These are phyloP conservation scores for Boechera stricta DNA, from an alignment of 345 rosid species.

Conservation along the genomic window DNA sequence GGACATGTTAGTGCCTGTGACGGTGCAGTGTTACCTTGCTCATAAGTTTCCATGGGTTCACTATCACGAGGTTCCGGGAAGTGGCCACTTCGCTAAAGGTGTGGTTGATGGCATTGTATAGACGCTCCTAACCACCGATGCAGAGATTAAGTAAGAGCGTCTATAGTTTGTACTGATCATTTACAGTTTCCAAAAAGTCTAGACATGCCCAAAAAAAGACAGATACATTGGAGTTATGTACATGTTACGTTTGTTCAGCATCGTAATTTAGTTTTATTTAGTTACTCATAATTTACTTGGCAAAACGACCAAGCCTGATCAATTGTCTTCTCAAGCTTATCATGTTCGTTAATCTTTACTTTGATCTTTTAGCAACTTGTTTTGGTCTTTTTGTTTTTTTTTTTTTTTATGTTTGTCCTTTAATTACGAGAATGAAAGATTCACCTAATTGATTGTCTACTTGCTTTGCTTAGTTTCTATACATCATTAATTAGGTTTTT, in stretches of 20 bases:
- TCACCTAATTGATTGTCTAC: neutral
- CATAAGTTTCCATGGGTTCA: constrained; percentile 73
- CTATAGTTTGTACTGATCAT: neutral
- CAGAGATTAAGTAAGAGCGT: neutral
- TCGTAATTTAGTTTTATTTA: too few relatives aligned
- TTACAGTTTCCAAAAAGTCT: neutral
- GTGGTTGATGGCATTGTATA: constrained; percentile 56
- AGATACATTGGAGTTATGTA: neutral
- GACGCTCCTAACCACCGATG: constrained; percentile 48
- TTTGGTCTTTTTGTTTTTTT: neutral
- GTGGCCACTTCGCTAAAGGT: constrained; percentile 58
- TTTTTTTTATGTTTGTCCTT: too few relatives aligned
- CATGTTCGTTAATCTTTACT: neutral
- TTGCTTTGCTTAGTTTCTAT: neutral
- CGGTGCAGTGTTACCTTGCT: constrained; percentile 54
- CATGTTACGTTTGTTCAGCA: neutral
- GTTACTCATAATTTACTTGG: neutral
- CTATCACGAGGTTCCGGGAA: constrained; percentile 68
- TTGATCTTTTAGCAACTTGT: neutral
- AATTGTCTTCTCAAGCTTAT: neutral
- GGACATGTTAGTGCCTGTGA: constrained; percentile 62
- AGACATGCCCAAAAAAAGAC: neutral
- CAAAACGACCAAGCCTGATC: neutral
- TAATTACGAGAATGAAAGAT: neutral
- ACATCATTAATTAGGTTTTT: neutral